Evolutionary conservation across 768 basidiomycete species (phyloP), one percentile per base, ranked within the genome.

Genomic region (Tephrocybe sp.): DNA sequence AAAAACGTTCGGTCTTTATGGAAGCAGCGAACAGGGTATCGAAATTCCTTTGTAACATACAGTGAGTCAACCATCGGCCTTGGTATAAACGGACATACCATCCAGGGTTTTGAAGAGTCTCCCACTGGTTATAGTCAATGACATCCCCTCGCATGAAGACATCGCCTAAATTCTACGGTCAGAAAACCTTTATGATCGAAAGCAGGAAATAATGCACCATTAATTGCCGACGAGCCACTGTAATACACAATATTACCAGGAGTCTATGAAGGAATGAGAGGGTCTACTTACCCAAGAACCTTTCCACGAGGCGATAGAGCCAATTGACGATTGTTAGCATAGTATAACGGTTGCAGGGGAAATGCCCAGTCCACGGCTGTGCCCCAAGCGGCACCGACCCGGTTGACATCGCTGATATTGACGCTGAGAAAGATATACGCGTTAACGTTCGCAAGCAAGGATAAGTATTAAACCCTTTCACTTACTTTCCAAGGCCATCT

Each of bases 211-310:
- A 26, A 26, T 7, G 26, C 26, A 26, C 26, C 44, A 33, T 45
- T 45, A 31, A 45, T 45, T 14, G 44, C 13, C 6, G 44, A 45
- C n/a, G 44, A 45, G 44, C 44, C 44, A 13, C 45, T 46, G 19
- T 17, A 17, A 5, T 13, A 17, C 26, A 34, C 19, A n/a, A 31
- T 14, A 32, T 30, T 9, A 5, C 19, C 17, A 36, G 19, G 17
- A n/a, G n/a, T n/a, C n/a, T 19, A 34, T 17, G 33, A 20, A 6
- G 13, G 23, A 5, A 23, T 12, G 20, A 22, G 34, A 36, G n/a
- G 10, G 19, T 36, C 1, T 14, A 36, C 45, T 17, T 34, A 46
- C 45, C 44, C 44, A 33, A 45, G 44, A 45, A 45, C 44, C 44
- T 45, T 45, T 35, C 44, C 44, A 34, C 44, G 44, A 34, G 44